Conservation (phyloP, 2,329 filamentous ascomycete species). For the Cladorrhinum sp. region DNA sequence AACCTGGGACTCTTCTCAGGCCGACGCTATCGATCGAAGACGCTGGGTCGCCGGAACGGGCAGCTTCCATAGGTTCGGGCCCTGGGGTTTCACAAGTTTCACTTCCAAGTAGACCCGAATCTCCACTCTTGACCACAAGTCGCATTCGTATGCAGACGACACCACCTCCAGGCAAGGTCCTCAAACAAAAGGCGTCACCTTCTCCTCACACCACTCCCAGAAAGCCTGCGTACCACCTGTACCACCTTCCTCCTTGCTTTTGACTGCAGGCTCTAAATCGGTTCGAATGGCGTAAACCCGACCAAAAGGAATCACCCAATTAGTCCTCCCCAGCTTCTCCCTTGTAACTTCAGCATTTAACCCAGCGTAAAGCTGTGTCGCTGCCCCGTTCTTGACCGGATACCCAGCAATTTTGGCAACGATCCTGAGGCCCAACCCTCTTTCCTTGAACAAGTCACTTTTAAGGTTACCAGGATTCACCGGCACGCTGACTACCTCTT, state of each 20-base stretch:
- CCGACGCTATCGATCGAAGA: neutral
- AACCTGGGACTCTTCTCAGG: neutral
- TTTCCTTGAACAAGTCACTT: neutral
- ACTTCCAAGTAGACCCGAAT: no score
- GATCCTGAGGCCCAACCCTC: neutral
- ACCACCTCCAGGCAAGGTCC: no score
- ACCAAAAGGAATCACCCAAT: slow-evolving; percentile 3
- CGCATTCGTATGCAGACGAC: neutral
- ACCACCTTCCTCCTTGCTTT: slow-evolving; percentile 3
- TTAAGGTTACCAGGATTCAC: neutral
- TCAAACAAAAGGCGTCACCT: slow-evolving; percentile 1
- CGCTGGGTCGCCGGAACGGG: neutral
- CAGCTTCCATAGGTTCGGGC: neutral
- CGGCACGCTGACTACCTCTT: neutral
- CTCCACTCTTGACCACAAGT: neutral
- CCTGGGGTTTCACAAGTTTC: neutral
- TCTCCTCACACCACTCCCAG: slow-evolving; percentile 11
- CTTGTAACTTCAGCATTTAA: neutral
- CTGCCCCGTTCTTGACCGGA: neutral
- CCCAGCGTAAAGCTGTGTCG: neutral
- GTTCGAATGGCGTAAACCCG: neutral
- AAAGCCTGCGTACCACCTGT: neutral
- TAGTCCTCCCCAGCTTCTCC: neutral
- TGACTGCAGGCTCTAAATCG: neutral
- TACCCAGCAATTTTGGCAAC: neutral